These are phyloP conservation scores for Linaria vulgaris DNA, from an alignment of 257 asterid species.

Conservation along the genomic window DNA sequence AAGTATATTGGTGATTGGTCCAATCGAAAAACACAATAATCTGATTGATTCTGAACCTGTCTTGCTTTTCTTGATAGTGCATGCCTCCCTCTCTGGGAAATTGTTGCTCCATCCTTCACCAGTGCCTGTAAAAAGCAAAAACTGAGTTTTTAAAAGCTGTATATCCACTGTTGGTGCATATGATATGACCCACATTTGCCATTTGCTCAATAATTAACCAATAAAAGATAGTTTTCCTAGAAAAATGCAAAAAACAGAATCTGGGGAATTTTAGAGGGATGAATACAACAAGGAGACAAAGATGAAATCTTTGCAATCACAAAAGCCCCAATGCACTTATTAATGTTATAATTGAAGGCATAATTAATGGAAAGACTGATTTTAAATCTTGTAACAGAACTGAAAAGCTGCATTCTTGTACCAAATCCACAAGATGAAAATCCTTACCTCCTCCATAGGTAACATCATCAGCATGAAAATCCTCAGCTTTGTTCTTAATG, in stretches of 20 bases:
- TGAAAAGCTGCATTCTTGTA: conserved; percentile 19
- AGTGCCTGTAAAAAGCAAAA: conserved; percentile 79
- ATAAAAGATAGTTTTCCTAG: conserved; percentile 24
- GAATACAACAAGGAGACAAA: conserved; percentile 30
- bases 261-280: conserved; percentile 30
- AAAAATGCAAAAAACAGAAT: conserved; percentile 7
- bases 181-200: conserved; percentile 47
- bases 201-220: conserved; percentile 24
- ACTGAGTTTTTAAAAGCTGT: conserved; percentile 48
- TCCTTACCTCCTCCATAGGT: conserved; percentile 50
- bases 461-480: conserved; percentile 90
- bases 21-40: conserved; percentile 53
- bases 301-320: conserved; percentile 27
- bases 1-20: conserved; percentile 45
- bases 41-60: conserved; percentile 64
- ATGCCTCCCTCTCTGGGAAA: conserved; percentile 69
- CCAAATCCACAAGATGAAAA: conserved; percentile 29
- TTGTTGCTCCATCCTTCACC: conserved; percentile 93
- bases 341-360: no score
- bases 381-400: conserved; percentile 27
- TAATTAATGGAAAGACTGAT: conserved; percentile 26
- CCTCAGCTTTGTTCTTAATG: conserved; percentile 75
- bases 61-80: conserved; percentile 89
- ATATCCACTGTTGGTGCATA: conserved; percentile 38
- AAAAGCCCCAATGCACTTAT: conserved; percentile 23